phyloP scores from a whole-genome alignment of 176 grass and related monocot genomes.

The bread wheat (Triticum aestivum) region DNA sequence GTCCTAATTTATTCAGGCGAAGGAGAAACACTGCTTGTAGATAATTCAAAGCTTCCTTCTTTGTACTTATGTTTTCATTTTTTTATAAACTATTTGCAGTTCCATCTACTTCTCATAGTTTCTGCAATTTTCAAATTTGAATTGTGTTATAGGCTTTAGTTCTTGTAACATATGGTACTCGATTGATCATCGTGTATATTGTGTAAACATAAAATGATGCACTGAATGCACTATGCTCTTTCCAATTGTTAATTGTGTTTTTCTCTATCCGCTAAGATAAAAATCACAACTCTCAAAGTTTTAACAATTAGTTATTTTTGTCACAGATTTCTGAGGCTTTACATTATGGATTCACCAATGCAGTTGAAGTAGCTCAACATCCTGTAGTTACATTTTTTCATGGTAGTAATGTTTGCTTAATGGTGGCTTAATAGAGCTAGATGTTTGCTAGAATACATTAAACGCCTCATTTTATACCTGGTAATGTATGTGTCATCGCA shows the following conservation, averaged over 20 bases:
- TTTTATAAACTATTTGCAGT: background rate
- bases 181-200: too few relatives aligned
- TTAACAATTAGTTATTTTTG: slow-evolving; percentile 12
- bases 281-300: slow-evolving; percentile 21
- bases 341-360: slow-evolving; percentile 47
- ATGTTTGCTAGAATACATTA: background rate
- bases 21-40: slow-evolving; percentile 95
- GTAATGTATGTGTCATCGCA: background rate
- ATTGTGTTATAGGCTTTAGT: background rate
- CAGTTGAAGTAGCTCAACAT: background rate
- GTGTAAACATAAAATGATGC: too few relatives aligned
- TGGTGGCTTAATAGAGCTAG: too few relatives aligned
- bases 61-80: background rate
- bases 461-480: background rate
- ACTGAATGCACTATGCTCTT: too few relatives aligned
- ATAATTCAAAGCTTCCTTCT: slow-evolving; percentile 21
- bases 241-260: too few relatives aligned
- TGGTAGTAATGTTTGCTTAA: too few relatives aligned
- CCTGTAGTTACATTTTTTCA: too few relatives aligned
- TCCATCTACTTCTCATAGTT: slow-evolving; percentile 20
- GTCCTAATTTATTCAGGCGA: slow-evolving; percentile 93
- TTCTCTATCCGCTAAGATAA: slow-evolving; percentile 2
- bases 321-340: slow-evolving; percentile 65
- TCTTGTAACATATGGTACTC: background rate
- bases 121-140: slow-evolving; percentile 15